These are phyloP conservation scores for Rhizopus stolonifer DNA, from an alignment of 371 early-diverging fungal species.

Conservation along the genomic window DNA sequence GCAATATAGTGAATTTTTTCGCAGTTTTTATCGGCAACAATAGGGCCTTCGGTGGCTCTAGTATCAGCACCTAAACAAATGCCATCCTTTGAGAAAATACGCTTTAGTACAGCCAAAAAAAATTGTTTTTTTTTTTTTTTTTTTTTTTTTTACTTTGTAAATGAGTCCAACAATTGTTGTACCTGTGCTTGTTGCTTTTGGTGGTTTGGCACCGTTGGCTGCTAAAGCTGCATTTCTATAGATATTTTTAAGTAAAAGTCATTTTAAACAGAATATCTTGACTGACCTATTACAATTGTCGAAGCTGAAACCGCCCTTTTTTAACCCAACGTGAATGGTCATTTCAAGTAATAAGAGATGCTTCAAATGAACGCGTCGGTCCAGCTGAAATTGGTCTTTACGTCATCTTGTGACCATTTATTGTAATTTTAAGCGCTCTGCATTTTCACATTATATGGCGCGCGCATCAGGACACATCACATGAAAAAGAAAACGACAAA, in stretches of 20 bases:
- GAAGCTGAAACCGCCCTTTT: slow-evolving; percentile 80
- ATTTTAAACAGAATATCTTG: no score
- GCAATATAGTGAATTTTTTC: slow-evolving; percentile 98
- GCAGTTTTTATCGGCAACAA: slow-evolving; percentile 99
- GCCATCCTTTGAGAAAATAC: no score
- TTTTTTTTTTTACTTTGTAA: slow-evolving; percentile 74
- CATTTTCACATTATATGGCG: no score
- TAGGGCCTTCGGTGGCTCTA: slow-evolving; percentile 97
- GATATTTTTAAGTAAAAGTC: no score
- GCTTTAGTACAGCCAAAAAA: no score
- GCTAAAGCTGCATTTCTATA: slow-evolving; percentile 75
- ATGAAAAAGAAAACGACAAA: no score
- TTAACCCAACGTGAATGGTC: slow-evolving; percentile 36
- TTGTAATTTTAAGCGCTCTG: no score
- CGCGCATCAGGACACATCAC: no score
- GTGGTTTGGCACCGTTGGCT: slow-evolving; percentile 76
- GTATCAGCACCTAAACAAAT: slow-evolving; percentile 99
- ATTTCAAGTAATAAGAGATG: slow-evolving; percentile 7
- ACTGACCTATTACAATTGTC: slow-evolving; percentile 76
- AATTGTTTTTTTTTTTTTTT: no score
- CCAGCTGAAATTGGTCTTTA: not conserved
- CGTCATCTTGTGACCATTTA: not conserved
- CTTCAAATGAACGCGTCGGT: not conserved
- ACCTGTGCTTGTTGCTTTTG: slow-evolving; percentile 96
- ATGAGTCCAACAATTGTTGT: slow-evolving; percentile 97